Conservation (phyloP, 1,139 yeast species). For the Arxiozyma slooffiae region DNA sequence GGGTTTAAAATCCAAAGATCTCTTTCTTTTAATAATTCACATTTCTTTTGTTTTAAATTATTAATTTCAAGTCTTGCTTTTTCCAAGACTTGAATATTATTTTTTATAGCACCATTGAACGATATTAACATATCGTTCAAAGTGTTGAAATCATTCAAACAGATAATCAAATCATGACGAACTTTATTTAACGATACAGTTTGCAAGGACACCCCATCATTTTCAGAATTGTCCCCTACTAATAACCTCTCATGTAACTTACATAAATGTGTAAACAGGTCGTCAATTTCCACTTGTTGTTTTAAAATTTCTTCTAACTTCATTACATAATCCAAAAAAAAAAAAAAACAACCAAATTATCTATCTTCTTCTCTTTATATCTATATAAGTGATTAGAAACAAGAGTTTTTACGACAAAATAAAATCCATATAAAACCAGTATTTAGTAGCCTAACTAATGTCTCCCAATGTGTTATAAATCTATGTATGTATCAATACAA, state of each 20-base stretch:
- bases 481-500: not conserved
- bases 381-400: not conserved
- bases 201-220: not conserved
- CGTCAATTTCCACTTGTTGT: constrained; percentile 18
- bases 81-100: constrained; percentile 13
- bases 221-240: constrained; percentile 8
- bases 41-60: constrained; percentile 10
- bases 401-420: not conserved
- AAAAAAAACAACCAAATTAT: not conserved
- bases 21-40: constrained; percentile 7
- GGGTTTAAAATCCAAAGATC: constrained; percentile 11
- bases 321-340: constrained; percentile 9
- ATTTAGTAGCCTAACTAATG: no score
- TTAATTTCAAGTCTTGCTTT: constrained; percentile 11
- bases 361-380: not conserved
- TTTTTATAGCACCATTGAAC: constrained; percentile 22
- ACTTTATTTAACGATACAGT: constrained; percentile 11
- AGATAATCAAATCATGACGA: constrained; percentile 22
- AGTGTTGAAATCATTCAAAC: constrained; percentile 21
- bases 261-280: constrained; percentile 14
- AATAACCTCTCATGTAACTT: constrained; percentile 18
- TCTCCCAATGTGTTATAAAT: no score
- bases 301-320: constrained; percentile 18
- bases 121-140: constrained; percentile 21
- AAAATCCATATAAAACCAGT: not conserved